A percentile compares a stretch with the other conserved stretches of the same genome.
phyloP scores from a whole-genome alignment of 495 filamentous ascomycete species.

The Penicillium canescens region DNA sequence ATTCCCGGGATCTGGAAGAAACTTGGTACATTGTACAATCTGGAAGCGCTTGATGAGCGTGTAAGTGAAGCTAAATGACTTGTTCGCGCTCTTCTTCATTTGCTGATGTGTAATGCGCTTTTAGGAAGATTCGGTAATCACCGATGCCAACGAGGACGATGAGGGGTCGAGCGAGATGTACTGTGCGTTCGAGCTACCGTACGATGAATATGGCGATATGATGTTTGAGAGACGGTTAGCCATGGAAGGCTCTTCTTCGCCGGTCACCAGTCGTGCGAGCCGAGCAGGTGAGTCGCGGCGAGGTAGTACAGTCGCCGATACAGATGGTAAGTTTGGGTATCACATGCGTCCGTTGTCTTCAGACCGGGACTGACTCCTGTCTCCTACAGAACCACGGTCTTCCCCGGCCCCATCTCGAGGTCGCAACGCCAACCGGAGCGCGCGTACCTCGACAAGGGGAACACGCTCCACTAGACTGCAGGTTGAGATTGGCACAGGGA shows the following conservation, averaged over 20 bases:
- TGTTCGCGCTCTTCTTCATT: not conserved
- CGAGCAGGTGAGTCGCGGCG: constrained; percentile 41
- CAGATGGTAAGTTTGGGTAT: constrained; percentile 48
- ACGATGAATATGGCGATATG: constrained; percentile 71
- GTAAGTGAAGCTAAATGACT: constrained; percentile 38
- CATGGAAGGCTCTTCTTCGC: constrained; percentile 57
- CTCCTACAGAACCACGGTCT: constrained; percentile 45
- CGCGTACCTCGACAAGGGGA: constrained; percentile 37
- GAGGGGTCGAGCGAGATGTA: constrained; percentile 55
- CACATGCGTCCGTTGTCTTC: constrained; percentile 10
- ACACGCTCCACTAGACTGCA: constrained; percentile 46
- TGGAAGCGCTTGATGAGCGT: constrained; percentile 84
- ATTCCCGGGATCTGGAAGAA: constrained; percentile 93
- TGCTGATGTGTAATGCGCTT: constrained; percentile 2
- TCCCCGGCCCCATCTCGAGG: constrained; percentile 50
- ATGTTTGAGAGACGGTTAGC: constrained; percentile 70
- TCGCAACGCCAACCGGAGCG: constrained; percentile 38
- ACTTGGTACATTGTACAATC: constrained; percentile 78
- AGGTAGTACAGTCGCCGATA: constrained; percentile 48
- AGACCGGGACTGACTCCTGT: constrained; percentile 7
- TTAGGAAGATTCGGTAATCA: constrained; percentile 50
- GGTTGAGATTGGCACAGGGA: constrained; percentile 35
- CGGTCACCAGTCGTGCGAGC: constrained; percentile 54
- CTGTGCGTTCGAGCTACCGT: constrained; percentile 73
- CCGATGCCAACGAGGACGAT: constrained; percentile 63